phyloP scores from a whole-genome alignment of 306 rosid species.

The Fragaria iinumae region DNA sequence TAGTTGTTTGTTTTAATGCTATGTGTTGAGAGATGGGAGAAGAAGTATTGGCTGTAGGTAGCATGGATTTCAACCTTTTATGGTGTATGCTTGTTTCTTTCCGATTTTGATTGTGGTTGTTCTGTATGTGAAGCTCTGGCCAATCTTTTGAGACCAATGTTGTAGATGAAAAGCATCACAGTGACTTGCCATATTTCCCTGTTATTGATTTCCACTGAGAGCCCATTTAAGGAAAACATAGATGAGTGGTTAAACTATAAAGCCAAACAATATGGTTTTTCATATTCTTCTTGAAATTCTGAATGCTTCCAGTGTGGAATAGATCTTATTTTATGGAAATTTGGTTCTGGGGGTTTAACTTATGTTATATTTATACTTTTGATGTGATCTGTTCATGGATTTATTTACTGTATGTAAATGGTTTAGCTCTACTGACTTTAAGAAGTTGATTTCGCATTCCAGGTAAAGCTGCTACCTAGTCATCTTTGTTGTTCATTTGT shows the following conservation, averaged over 20 bases:
- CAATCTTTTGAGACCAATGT: background rate
- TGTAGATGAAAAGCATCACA: background rate
- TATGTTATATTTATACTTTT: background rate
- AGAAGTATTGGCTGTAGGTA: background rate
- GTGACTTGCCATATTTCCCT: background rate
- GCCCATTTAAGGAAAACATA: background rate
- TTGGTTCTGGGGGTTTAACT: background rate
- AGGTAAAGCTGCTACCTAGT: constrained; percentile 22
- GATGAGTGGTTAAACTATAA: background rate
- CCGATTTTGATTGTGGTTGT: background rate
- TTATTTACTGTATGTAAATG: background rate
- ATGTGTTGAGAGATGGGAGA: background rate
- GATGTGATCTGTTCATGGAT: background rate
- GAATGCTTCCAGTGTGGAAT: background rate
- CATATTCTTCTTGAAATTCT: background rate
- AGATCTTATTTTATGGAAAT: background rate
- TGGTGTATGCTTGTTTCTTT: background rate
- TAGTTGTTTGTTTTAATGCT: background rate
- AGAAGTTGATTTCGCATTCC: constrained; percentile 15
- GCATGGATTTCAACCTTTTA: background rate
- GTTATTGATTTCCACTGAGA: background rate
- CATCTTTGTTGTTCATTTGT: background rate
- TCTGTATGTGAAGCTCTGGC: background rate
- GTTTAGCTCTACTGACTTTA: constrained; percentile 8
- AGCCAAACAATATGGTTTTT: background rate